Evolutionary conservation across 2,329 filamentous ascomycete genomes (phyloP), one percentile per base, ranked within the genome.

Genomic region (Ophiosphaerella herpotricha): DNA sequence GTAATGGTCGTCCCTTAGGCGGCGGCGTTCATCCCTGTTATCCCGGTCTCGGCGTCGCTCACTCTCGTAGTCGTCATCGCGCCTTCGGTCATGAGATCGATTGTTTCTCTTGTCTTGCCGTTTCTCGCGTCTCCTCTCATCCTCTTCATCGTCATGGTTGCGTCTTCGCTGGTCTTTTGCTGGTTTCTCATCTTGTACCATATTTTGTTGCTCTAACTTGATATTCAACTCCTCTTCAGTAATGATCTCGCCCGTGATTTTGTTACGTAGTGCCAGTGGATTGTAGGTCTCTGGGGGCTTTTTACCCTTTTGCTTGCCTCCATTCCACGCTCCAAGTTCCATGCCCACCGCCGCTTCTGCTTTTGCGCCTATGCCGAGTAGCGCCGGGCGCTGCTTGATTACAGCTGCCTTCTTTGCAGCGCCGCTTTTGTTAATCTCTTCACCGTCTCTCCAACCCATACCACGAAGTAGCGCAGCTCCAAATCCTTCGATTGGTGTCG

Each of bases 401-500:
- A 85, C 77, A 55, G 84, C 86, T 32, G 85, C 79, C 58, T 88
- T 88, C 24, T 46, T 39, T 2, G 46, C 29, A 4, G 45, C 72
- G 14, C 73, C 72, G 23, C 74, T 74, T 46, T 82, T 72, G 75
- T 87, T 78, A 43, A 85, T 78, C 34, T 77, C 75, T 55, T 84
- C 79, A 14, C 81, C 85, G 56, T 86, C 84, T 65, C 97, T 91
- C 92, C 93, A 97, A 7, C 94, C 94, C 89, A 97, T 97, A 8
- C 92, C 91, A 29, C 92, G 85, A 32, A 99, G 80, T 57, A 97
- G 80, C 0, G 92, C 91, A 14, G 91, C 89, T 7, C 94, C 94
- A 59, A 97, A 99, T 63, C 97, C 91, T 61, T 97, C 93, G 13
- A 97, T 91, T 0, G 94, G 93, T 54, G 96, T 88, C 11, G 88